phyloP scores from a whole-genome alignment of 108 stramenopile genomes.

The Conticribra guillardii region DNA sequence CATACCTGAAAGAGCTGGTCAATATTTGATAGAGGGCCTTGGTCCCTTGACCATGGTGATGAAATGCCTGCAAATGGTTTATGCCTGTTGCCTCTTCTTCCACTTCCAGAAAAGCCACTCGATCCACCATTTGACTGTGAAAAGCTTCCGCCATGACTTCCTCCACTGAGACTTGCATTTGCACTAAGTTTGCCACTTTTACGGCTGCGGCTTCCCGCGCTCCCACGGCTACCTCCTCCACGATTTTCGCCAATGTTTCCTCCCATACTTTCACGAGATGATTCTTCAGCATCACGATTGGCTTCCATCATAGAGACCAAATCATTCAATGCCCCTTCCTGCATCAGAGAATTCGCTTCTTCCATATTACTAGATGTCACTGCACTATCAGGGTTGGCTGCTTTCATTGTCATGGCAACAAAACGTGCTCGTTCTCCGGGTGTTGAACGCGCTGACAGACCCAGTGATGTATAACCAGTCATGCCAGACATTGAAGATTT shows the following conservation, averaged over 20 bases:
- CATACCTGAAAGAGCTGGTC: conserved; percentile 32
- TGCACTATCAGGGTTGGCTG: neutral
- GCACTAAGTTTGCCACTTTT: conserved; percentile 2
- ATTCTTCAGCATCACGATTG: conserved; percentile 25
- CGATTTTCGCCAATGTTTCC: neutral
- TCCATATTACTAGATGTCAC: conserved; percentile 4
- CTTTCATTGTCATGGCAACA: conserved; percentile 39
- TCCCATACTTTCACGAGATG: conserved; percentile 22
- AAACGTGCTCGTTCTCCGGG: conserved; percentile 23
- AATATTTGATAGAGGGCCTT: conserved; percentile 26
- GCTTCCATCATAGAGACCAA: conserved; percentile 27
- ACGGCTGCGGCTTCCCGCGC: conserved; percentile 10
- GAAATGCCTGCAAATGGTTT: conserved; percentile 33
- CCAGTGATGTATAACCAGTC: neutral
- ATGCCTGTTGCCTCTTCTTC: conserved; percentile 1
- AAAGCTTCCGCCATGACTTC: conserved; percentile 7
- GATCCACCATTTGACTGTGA: conserved; percentile 9
- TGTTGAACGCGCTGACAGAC: neutral
- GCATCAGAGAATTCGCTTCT: conserved; percentile 3
- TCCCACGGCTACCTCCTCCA: neutral
- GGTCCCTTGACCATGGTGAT: conserved; percentile 19
- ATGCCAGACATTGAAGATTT: neutral
- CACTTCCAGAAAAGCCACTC: neutral
- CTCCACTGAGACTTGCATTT: conserved; percentile 20
- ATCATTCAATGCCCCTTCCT: conserved; percentile 5